Base-by-base conservation (phyloP, 208 protist species). In the Crithidia expoeki region DNA sequence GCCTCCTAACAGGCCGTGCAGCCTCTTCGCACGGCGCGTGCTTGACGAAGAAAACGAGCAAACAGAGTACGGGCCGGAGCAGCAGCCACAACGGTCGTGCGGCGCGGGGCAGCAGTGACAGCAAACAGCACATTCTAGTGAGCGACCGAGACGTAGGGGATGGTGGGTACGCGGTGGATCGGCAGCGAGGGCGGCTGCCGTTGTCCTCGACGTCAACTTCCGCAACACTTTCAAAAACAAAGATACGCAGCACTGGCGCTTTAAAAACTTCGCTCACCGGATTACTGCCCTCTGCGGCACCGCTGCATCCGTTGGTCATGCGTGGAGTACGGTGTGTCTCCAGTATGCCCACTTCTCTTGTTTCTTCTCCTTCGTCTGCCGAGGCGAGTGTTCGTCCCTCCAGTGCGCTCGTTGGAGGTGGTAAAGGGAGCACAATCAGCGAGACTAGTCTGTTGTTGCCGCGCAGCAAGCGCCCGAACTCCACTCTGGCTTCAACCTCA, bases 281-380 rank as follows among this genome's bases (percentile, higher is more conserved):
- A 9, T 0, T 28, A 33, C 59, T 55, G 44, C 59, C 59, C 0
- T 42, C 59, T 7, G 44, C 58, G 23, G 57, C 59, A 4, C 30
- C 59, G 7, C 12, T 36, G 58, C 40, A n/a, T 6, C 34, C 42
- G 9, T 51, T 65, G n/a, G 32, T 10, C 30, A 27, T 65, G 59
- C 59, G 59, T 17, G 59, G 44, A 1, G n/a, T 42, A 0, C 9
- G 44, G 10, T 65, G 44, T n/a, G 30, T 19, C 12, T 4, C 59
- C 14, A 28, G n/a, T n/a, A n/a, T n/a, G n/a, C 16, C 27, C 10
- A 32, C n/a, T 32, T 3, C 23, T 47, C 12, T 47, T 17, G 4
- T 42, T 12, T 47, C 42, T 4, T 47, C 42, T 47, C 42, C 3
- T 9, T 17, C 14, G 42, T 47, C 9, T 0, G 14, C 58, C 3